phyloP scores from a whole-genome alignment of 2,329 filamentous ascomycete species.

The Xylariaceae sp. region DNA sequence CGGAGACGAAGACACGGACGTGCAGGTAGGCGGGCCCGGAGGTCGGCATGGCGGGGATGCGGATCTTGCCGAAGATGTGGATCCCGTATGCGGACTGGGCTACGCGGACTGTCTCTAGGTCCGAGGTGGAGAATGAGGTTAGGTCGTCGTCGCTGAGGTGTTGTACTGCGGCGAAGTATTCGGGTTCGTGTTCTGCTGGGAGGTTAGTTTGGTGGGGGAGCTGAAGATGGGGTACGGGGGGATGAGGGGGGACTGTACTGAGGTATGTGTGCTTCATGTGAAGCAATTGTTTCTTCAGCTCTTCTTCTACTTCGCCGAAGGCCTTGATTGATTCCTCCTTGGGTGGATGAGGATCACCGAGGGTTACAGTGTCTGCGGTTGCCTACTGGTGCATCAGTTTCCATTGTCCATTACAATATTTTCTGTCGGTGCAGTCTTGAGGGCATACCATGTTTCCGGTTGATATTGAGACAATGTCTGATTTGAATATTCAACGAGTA shows the following conservation, averaged over 20 bases:
- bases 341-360: constrained; percentile 45
- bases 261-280: constrained; percentile 35
- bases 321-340: constrained; percentile 48
- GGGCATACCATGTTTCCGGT: too few relatives aligned
- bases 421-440: too few relatives aligned
- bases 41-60: constrained; percentile 39
- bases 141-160: constrained; percentile 38
- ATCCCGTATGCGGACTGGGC: constrained; percentile 45
- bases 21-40: constrained; percentile 41
- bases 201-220: neutral
- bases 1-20: constrained; percentile 44
- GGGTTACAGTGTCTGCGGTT: constrained; percentile 49
- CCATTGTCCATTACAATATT: too few relatives aligned
- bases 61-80: constrained; percentile 47
- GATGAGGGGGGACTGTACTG: constrained; percentile 12
- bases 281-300: constrained; percentile 49
- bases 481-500: too few relatives aligned
- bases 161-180: constrained; percentile 50
- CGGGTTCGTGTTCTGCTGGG: constrained; percentile 47
- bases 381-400: constrained; percentile 33
- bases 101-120: constrained; percentile 43
- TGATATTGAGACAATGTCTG: too few relatives aligned
- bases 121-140: constrained; percentile 33
- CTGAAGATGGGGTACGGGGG: neutral
- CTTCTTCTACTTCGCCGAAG: constrained; percentile 45